Evolutionary conservation across 768 basidiomycete species (phyloP).

Genomic region (Hypholoma sublateritium): DNA sequence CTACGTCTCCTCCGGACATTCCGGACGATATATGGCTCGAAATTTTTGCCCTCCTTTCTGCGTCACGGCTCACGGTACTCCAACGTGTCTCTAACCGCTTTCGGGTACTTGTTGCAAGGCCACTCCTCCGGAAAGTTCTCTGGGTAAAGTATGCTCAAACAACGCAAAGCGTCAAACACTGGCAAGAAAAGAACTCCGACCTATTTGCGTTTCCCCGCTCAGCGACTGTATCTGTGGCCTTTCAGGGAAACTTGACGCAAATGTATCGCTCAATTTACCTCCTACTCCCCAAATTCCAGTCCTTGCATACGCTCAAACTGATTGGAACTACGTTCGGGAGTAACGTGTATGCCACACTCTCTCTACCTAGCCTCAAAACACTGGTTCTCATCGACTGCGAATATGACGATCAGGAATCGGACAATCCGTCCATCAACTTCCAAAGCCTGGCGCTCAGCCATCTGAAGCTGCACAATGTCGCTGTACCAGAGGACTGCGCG

Average conservation of each 20-base stretch:
- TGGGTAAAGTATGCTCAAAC: conserved; percentile 23
- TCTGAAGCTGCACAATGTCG: conserved; percentile 14
- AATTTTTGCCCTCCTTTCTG: not conserved
- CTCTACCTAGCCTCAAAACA: not conserved
- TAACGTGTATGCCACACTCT: not conserved
- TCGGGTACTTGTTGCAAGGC: conserved; percentile 22
- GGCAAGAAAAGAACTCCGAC: conserved; percentile 15
- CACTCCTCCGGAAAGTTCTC: conserved; percentile 22
- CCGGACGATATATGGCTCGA: not conserved
- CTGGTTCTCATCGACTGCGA: not conserved
- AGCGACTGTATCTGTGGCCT: conserved; percentile 22
- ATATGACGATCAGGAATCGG: not conserved
- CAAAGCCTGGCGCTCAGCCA: conserved; percentile 19
- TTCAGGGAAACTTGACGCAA: conserved; percentile 10
- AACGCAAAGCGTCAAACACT: conserved; percentile 21
- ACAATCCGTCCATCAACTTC: not conserved
- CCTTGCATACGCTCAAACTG: not conserved
- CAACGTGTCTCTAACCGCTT: conserved; percentile 24
- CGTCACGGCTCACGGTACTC: conserved; percentile 19
- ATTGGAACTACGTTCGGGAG: not conserved
- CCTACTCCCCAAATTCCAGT: not conserved
- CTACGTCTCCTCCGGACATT: not conserved
- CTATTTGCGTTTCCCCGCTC: conserved; percentile 17
- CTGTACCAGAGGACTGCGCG: conserved; percentile 7
- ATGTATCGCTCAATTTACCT: not conserved